Percentiles rank a stretch among this genome's conserved stretches.
These are phyloP conservation scores for Amanita subjunquillea DNA, from an alignment of 768 basidiomycete species.

Conservation along the genomic window DNA sequence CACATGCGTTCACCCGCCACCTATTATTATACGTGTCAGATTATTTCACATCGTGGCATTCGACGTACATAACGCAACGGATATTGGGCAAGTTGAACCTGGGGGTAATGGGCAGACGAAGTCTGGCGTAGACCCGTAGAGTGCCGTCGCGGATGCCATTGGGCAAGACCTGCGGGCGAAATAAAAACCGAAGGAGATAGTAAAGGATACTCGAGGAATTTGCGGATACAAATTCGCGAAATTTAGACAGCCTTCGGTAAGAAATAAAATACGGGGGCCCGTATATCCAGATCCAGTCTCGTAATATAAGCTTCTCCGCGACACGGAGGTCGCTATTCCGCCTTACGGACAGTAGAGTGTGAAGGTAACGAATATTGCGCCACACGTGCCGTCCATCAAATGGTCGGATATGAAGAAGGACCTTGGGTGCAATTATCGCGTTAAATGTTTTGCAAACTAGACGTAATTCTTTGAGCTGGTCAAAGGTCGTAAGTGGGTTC, in stretches of 20 bases:
- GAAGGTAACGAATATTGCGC: neutral
- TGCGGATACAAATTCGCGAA: neutral
- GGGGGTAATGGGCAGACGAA: neutral
- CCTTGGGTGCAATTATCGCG: neutral
- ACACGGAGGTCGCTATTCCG: neutral
- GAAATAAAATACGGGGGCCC: neutral
- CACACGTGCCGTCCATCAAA: neutral
- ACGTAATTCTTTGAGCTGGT: neutral
- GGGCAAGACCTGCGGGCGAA: neutral
- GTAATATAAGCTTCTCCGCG: neutral
- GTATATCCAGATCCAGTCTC: neutral
- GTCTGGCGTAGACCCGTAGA: neutral
- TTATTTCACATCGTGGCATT: neutral
- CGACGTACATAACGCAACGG: neutral
- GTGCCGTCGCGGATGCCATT: neutral
- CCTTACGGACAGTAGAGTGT: neutral
- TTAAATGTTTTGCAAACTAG: neutral
- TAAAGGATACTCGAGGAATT: neutral
- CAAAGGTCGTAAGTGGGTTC: slow-evolving; percentile 2
- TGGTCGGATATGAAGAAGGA: neutral
- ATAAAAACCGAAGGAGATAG: neutral
- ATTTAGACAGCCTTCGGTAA: neutral
- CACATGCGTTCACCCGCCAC: neutral
- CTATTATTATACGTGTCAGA: neutral
- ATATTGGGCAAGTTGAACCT: slow-evolving; percentile 1